A percentile compares a stretch with the other conserved stretches of the same genome.
These are phyloP conservation scores for Fragosphaeria purpurea DNA, from an alignment of 2,329 filamentous ascomycete species.

Conservation along the genomic window DNA sequence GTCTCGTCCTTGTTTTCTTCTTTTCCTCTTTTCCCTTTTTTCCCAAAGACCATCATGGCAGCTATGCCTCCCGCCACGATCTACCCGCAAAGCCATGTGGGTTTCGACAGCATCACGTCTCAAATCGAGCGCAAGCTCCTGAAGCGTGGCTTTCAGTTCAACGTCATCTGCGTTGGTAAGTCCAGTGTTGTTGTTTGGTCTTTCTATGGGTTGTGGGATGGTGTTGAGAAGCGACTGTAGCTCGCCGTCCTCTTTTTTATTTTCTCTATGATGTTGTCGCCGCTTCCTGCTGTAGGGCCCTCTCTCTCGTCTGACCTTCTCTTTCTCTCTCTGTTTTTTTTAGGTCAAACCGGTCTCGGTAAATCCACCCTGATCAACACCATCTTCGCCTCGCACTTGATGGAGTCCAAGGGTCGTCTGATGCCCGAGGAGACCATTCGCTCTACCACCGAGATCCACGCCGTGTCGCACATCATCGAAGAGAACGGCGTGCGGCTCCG, in stretches of 20 bases:
- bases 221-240: neutral
- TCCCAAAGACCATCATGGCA: conserved; percentile 32
- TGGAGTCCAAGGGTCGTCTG: conserved; percentile 95
- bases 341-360: conserved; percentile 95
- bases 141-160: conserved; percentile 99
- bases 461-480: conserved; percentile 97
- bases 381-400: conserved; percentile 98
- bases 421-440: conserved; percentile 87
- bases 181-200: conserved; percentile 18
- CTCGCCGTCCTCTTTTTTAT: neutral
- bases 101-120: conserved; percentile 99
- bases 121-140: conserved; percentile 99
- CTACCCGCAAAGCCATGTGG: conserved; percentile 95
- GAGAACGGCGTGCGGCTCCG: conserved; percentile 97
- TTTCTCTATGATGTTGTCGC: too few species aligned
- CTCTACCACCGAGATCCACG: conserved; percentile 95
- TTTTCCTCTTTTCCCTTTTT: neutral
- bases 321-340: conserved; percentile 1
- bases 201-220: neutral
- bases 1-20: neutral
- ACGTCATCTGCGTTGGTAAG: conserved; percentile 90
- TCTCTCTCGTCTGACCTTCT: neutral
- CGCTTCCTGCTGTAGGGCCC: neutral
- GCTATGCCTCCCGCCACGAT: conserved; percentile 60
- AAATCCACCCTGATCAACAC: conserved; percentile 99